A percentile compares a stretch with the other conserved stretches of the same genome.
phyloP scores from a whole-genome alignment of 1,284 basidiomycete genomes.

The Apiotrichum siamense region DNA sequence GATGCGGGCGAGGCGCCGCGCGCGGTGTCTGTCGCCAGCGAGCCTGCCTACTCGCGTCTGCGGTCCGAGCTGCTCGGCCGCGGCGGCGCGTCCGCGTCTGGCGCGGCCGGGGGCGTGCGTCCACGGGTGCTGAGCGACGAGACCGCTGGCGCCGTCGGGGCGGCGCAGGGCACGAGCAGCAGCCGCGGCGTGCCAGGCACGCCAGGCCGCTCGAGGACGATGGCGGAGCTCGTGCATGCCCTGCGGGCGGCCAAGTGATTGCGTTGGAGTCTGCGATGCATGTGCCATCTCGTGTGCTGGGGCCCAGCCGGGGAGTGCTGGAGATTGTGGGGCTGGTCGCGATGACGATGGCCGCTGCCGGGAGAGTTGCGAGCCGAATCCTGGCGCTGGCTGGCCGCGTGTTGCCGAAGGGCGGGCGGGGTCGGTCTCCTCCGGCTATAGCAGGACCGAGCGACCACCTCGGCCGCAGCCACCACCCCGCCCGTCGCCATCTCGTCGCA shows the following conservation, averaged over 20 bases:
- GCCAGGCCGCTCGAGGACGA: not conserved
- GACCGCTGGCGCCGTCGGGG: not conserved
- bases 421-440: too few species aligned
- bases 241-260: not conserved
- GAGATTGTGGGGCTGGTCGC: not conserved
- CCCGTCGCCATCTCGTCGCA: too few species aligned
- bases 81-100: too few species aligned
- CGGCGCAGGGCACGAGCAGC: not conserved
- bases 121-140: not conserved
- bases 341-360: too few species aligned
- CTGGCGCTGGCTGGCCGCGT: too few species aligned
- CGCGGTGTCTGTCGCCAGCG: constrained; percentile 24
- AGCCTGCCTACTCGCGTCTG: constrained; percentile 37
- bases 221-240: not conserved
- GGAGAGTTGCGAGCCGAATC: too few species aligned
- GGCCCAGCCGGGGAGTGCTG: too few species aligned
- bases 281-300: not conserved
- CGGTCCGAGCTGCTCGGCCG: constrained; percentile 24
- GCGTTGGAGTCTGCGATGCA: not conserved
- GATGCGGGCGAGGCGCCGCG: not conserved
- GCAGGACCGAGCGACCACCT: too few species aligned
- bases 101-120: not conserved
- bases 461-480: too few species aligned
- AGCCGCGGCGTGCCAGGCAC: not conserved
- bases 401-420: too few species aligned